These are phyloP conservation scores for Penicillium atrosanguineum DNA, from an alignment of 495 filamentous ascomycete species.

Conservation along the genomic window DNA sequence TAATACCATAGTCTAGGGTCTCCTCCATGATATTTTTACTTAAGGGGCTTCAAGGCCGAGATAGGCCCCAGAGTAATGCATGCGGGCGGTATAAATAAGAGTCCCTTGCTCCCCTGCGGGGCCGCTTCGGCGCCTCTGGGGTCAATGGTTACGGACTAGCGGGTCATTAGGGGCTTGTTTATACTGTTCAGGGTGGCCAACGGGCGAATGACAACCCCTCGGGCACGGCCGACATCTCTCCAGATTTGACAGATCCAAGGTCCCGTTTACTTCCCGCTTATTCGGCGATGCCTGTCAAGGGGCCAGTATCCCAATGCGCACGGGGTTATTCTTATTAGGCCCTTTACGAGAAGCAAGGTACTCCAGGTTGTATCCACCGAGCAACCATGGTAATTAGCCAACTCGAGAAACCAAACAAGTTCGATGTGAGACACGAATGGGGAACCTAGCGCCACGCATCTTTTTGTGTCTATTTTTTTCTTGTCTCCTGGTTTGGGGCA, in stretches of 20 bases:
- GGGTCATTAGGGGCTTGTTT: neutral
- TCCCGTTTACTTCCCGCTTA: neutral
- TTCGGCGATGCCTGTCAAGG: neutral
- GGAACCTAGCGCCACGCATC: slow-evolving; percentile 5
- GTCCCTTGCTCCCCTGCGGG: neutral
- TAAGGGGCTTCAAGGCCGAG: neutral
- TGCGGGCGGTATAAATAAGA: neutral
- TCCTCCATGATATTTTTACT: neutral
- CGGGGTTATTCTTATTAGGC: neutral
- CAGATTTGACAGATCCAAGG: slow-evolving; percentile 23
- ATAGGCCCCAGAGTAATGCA: neutral
- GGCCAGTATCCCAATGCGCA: neutral
- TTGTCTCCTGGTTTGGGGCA: slow-evolving; percentile 1
- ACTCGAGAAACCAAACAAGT: slow-evolving; percentile 2
- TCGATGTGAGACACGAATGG: slow-evolving; percentile 29
- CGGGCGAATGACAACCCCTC: neutral
- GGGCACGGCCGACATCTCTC: slow-evolving; percentile 7
- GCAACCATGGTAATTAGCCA: neutral
- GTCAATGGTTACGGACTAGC: neutral
- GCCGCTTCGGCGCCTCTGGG: neutral
- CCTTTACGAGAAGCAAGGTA: slow-evolving; percentile 4
- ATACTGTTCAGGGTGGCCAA: neutral
- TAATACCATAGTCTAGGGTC: neutral
- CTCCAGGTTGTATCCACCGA: neutral
- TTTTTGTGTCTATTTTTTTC: neutral